Base-by-base conservation (phyloP, 202 grass and related monocot species). In the Dendrocalamus latiflorus region DNA sequence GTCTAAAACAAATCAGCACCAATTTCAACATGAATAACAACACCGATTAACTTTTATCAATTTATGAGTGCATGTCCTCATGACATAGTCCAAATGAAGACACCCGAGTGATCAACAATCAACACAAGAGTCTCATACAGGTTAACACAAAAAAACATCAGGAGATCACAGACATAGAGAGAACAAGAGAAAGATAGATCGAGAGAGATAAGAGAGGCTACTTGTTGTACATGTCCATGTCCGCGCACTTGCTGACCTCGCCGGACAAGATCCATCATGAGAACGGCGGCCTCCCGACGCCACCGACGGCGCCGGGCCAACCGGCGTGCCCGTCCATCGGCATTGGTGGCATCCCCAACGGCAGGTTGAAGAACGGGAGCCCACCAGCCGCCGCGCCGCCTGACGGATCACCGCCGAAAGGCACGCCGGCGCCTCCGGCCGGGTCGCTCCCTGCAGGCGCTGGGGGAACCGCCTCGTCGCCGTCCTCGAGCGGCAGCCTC, bases 401-500 rank as follows among this genome's bases (percentile, higher is more conserved):
- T 0, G 90, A 44, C 1, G 74, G 73, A 22, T 88, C 89, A 12
- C 45, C 85, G 30, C 83, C 79, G 18, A 85, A 83, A 2, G 89
- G 85, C n/a, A 73, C 44, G 2, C 88, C 86, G 7, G n/a, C 76
- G 41, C 28, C 59, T 16, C 50, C 64, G 5, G 44, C 74, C 43
- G 77, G 89, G 34, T 81, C 88, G 68, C 53, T 75, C 24, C 72
- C 74, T 25, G 56, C 65, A 1, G 65, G 80, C 12, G 75, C 82
- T 10, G 76, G 93, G 30, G 78, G 89, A 39, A 78, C 69, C 59
- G 86, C 83, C 13, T 99, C 96, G 30, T 96, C 91, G 30, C 73
- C 86, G 16, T 98, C 95, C 18, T 98, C 88, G 20, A 99, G 91
- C 5, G 96, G 96, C 66, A 99, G 83, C 77, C 96, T 88, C 84